Evolutionary conservation across 1,284 basidiomycete species (phyloP), one percentile per base, ranked within the genome.

Genomic region (Mycena sp.): DNA sequence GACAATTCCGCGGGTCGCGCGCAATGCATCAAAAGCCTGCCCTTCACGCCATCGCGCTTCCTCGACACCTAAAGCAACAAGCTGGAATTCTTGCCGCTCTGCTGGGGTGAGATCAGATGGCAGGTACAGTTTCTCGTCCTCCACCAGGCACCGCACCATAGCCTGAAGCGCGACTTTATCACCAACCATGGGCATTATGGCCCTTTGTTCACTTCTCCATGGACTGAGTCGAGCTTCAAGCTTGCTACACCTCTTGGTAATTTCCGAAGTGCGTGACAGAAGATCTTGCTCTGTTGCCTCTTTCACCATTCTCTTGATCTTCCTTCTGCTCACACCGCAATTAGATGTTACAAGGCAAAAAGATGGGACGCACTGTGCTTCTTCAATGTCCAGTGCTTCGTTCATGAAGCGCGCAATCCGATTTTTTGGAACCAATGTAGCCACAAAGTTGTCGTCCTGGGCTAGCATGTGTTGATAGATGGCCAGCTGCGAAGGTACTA

Each of bases 21-120:
- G 23, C 5, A 70, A 63, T 5, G 49, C 16, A 50, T 72, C 70
- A 49, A 61, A 72, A 3, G 64, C 60, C 2, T 56, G 45, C 16
- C 70, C 71, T 37, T 71, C 64, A 4, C 56, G 58, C 23, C 56
- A 51, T 26, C 68, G 61, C n/a, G 30, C 21, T 26, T 63, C 50
- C 14, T 51, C 70, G 6, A 65, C 51, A 1, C 26, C 45, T 3
- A 56, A 55, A 16, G 43, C 41, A 5, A 45, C 67, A 62, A 55
- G 14, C 10, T 38, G 38, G 32, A 32, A 41, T 32, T 35, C 46
- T 10, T 57, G 45, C 7, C 49, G 67, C 64, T 49, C 51, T 10
- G 4, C 23, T 23, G 37, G 16, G 10, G 46, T 26, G 4, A 49
- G 37, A 37, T 40, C 29, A 12, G 37, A 45, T 1, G 48, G 57